Evolutionary conservation across 352 stramenopile genomes (phyloP), one percentile per base, ranked within the genome.

Genomic region (Phytophthora pisi): DNA sequence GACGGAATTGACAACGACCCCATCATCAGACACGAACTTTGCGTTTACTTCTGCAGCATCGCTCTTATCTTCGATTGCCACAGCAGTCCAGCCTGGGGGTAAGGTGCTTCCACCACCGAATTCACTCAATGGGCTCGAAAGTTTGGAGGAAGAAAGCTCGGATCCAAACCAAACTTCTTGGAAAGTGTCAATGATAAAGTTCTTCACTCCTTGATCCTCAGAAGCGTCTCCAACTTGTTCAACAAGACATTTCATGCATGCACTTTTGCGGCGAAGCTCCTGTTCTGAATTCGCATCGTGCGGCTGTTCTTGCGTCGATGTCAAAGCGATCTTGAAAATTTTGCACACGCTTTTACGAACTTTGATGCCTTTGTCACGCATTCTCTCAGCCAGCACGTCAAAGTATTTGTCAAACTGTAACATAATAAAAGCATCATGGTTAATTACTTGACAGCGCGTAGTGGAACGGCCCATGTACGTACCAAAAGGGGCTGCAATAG

Each of bases 151-250:
- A 30, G 74, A 73, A 11, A 92, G 72, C 2, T 90, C 84, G 0
- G 74, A 58, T 15, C 86, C 88, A 60, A 96, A 96, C 89, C 89
- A 96, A 28, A 91, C 65, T 47, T 96, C 89, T 70, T 95, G 87
- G 23, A 96, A 92, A 7, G 82, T 94, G 49, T 93, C 82, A 20
- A 95, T 91, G 54, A 96, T 86, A 34, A 87, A 93, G 42, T 94
- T 91, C 58, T 95, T 96, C n/a, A 96, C 60, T 6, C 61, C 36
- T 60, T 89, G 81, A 57, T 93, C 84, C 66, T 96, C 89, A 18
- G 75, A 64, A 4, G 77, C 57, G 31, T 95, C 81, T 36, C 86
- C 87, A 61, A 96, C 78, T 36, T 87, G 74, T 66, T 95, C 85
- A 52, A 95, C 86, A 26, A 96, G 60, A 46, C 79, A 88, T 20